Base-by-base conservation (phyloP, 1,284 basidiomycete species). In the Sanghuangporus weigelae region DNA sequence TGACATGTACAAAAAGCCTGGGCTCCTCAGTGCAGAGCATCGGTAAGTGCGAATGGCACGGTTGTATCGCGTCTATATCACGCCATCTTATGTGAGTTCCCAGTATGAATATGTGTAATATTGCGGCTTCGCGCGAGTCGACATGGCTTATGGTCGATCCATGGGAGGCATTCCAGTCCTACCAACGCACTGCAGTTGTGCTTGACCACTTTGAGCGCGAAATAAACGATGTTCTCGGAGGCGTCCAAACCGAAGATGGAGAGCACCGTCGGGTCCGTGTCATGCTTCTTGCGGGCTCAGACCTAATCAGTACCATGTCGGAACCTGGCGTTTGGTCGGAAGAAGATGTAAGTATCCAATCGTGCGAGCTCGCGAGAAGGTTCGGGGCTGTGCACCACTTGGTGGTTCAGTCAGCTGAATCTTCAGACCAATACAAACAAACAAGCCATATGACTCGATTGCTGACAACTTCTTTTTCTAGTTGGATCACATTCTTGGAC, bases 291-390 rank as follows among this genome's bases (percentile, higher is more conserved):
- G 97, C 97, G 2, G 97, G 96, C 42, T 96, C 93, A 26, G 96
- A 99, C 76, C 81, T 99, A 69, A 99, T 99, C 73, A 90, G 95
- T 73, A 97, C 95, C 59, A 98, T 99, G 90, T 94, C 93, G 69
- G 95, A 98, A 77, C 95, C 95, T n/a, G 97, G 97, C 14, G 95
- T 99, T 23, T 99, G 97, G 97, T 89, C 90, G 60, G 90, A 95
- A 70, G 83, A 86, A 64, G 97, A 99, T 83, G 92, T 96, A 69
- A 73, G 88, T 79, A 46, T 64, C 39, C 56, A 39, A 50, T 53
- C 10, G 40, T 11, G 26, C 55, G 26, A 42, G 38, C 12, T 49
- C 48, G 23, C 48, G 31, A 7, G 2, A 19, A 2, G 6, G 5
- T 2, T 5, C 31, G 10, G 53, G 11, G 16, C 35, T 36, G 5